Percentiles rank a stretch among this genome's conserved stretches.
Conservation (phyloP, 83 land plant species). For the Isoetes engelmannii region DNA sequence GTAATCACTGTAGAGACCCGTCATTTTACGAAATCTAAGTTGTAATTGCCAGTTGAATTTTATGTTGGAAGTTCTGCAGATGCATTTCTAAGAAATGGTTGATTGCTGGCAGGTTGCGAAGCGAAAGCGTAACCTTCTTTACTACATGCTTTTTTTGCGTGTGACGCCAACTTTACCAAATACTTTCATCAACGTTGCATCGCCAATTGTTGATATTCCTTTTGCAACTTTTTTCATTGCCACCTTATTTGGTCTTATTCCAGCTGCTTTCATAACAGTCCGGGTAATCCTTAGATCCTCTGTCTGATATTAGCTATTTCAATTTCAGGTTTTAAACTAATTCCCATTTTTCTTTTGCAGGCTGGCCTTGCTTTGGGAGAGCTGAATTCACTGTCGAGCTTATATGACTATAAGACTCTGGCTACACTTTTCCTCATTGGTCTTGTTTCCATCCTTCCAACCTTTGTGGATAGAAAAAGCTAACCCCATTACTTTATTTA, state of each 20-base stretch:
- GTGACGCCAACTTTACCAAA: constrained; percentile 84
- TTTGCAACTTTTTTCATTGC: constrained; percentile 68
- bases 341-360: constrained; percentile 29
- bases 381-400: constrained; percentile 58
- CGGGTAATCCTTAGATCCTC: constrained; percentile 38
- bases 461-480: constrained; percentile 47
- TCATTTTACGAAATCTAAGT: too few species aligned
- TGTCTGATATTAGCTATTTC: background rate
- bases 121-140: constrained; percentile 52
- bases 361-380: constrained; percentile 84
- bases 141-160: constrained; percentile 84
- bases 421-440: constrained; percentile 71
- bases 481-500: too few species aligned
- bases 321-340: background rate
- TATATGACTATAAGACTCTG: constrained; percentile 75
- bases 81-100: background rate
- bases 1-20: too few species aligned
- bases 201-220: constrained; percentile 84
- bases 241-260: constrained; percentile 67
- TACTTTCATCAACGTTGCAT: constrained; percentile 79
- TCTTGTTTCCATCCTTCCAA: constrained; percentile 46
- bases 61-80: too few species aligned
- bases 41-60: too few species aligned
- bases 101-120: constrained; percentile 49
- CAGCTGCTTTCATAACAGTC: constrained; percentile 76